Base-by-base conservation (phyloP, 1,284 basidiomycete species). In the Melampsora larici-populina region DNA sequence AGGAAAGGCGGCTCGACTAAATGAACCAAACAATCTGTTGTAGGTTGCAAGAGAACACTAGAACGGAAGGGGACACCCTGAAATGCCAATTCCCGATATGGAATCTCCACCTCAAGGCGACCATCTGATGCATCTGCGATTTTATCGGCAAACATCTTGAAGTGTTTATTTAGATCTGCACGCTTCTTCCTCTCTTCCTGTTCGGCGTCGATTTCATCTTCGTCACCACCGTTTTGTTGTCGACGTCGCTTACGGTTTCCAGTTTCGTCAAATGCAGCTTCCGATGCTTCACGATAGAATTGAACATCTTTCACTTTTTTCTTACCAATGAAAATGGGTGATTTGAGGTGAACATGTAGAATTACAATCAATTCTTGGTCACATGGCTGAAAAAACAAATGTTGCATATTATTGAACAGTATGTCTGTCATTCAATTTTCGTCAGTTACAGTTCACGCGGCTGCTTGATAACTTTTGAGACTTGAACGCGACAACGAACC, bases 151-250 rank as follows among this genome's bases (percentile, higher is more conserved):
- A 98, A 99, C 29, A 89, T 86, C 84, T 93, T 95, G 85, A 99
- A 96, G 84, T 97, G 92, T 83, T 92, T 94, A 87, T 99, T 99
- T 55, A 98, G 87, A 85, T 92, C 88, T 75, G 91, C 91, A 71
- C 95, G 87, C 33, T 93, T 89, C 83, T 92, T 92, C 78, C 95
- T 88, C 85, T 99, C 97, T 84, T 96, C 94, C 83, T 98, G 96
- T 84, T 99, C 97, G 85, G 97, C 91, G 86, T 99, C 96, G 80
- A 99, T 95, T 86, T 99, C 97, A 84, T 99, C 97, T 84, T 99
- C 97, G 83, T 99, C 97, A 15, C 29, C 72, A 58, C 96, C 96
- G 82, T 97, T 97, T 75, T 95, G 90, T 80, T 96, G 93, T 36
- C 72, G 63, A 85, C 97, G 95, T 79, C 97, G 90, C 85, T 98